phyloP scores from a whole-genome alignment of 2,329 filamentous ascomycete genomes.

The Trichophaea hybrida region DNA sequence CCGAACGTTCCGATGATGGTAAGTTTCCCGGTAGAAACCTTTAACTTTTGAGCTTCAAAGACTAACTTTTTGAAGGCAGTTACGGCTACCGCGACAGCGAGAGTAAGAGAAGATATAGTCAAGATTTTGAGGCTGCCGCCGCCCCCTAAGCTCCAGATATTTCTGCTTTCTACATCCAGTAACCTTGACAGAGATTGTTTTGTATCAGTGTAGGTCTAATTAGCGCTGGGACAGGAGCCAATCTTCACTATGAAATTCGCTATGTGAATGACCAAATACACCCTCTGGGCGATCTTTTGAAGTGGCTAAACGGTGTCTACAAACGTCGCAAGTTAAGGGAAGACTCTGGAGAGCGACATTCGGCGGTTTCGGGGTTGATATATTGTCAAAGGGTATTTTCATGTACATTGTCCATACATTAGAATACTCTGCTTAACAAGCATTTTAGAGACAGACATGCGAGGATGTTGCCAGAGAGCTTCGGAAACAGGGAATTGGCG shows the following conservation, averaged over 20 bases:
- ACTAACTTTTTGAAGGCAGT: slow-evolving; percentile 40
- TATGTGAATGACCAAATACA: slow-evolving; percentile 67
- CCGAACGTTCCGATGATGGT: slow-evolving; percentile 71
- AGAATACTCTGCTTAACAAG: neutral
- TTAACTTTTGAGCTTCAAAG: neutral
- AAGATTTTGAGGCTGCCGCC: slow-evolving; percentile 54
- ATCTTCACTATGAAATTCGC: slow-evolving; percentile 79
- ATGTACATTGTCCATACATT: neutral
- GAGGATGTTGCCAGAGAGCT: slow-evolving; percentile 54
- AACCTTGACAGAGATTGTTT: neutral
- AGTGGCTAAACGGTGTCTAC: slow-evolving; percentile 63
- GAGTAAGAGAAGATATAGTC: slow-evolving; percentile 72
- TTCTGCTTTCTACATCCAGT: slow-evolving; percentile 57
- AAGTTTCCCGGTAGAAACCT: neutral
- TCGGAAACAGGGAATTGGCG: slow-evolving; percentile 54
- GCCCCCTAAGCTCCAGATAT: slow-evolving; percentile 50
- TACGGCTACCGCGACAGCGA: slow-evolving; percentile 75
- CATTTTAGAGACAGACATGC: slow-evolving; percentile 47
- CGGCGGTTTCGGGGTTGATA: slow-evolving; percentile 61
- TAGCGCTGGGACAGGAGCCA: slow-evolving; percentile 45
- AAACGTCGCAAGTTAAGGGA: slow-evolving; percentile 47
- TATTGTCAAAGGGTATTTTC: slow-evolving; percentile 51
- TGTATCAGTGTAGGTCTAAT: no score
- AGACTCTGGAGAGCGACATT: slow-evolving; percentile 41
- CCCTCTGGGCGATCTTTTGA: slow-evolving; percentile 55